phyloP scores from a whole-genome alignment of 345 rosid species.

The Eucalyptus marginata region DNA sequence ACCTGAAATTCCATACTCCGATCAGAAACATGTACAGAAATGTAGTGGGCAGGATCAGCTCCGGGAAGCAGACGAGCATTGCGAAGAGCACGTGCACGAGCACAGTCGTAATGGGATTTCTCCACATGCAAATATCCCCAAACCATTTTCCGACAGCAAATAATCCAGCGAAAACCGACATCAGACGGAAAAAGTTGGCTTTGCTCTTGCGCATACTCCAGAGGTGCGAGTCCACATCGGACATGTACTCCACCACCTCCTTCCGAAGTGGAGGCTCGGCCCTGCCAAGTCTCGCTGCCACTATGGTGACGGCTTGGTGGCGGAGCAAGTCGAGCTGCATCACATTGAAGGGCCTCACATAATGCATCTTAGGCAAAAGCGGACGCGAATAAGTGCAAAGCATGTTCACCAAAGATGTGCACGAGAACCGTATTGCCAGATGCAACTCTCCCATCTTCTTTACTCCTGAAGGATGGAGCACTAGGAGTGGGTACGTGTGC shows the following conservation, averaged over 20 bases:
- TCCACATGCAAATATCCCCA: conserved; percentile 75
- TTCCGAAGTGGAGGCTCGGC: conserved; percentile 93
- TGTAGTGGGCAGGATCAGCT: conserved; percentile 73
- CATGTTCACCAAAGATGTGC: conserved; percentile 78
- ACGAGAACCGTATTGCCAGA: conserved; percentile 75
- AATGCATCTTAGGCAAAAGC: conserved; percentile 90
- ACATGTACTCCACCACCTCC: conserved; percentile 94
- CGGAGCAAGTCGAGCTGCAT: conserved; percentile 88
- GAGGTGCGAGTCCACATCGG: conserved; percentile 85
- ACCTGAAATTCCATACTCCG: conserved; percentile 88
- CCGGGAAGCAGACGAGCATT: conserved; percentile 86
- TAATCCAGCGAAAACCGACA: conserved; percentile 67
- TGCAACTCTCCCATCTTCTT: conserved; percentile 98
- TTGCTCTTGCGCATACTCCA: conserved; percentile 99
- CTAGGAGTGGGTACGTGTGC: conserved; percentile 82
- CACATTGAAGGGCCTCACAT: conserved; percentile 64
- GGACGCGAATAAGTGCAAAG: conserved; percentile 79
- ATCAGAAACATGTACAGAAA: conserved; percentile 92
- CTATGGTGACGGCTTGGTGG: conserved; percentile 74
- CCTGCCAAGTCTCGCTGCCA: conserved; percentile 70
- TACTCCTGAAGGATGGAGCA: conserved; percentile 81
- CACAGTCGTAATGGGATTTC: conserved; percentile 74
- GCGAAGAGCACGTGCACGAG: conserved; percentile 79
- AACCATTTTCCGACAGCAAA: conserved; percentile 85
- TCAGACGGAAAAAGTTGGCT: conserved; percentile 81